Conservation (phyloP, 768 basidiomycete genomes). For the Plicaturopsis crispa region DNA sequence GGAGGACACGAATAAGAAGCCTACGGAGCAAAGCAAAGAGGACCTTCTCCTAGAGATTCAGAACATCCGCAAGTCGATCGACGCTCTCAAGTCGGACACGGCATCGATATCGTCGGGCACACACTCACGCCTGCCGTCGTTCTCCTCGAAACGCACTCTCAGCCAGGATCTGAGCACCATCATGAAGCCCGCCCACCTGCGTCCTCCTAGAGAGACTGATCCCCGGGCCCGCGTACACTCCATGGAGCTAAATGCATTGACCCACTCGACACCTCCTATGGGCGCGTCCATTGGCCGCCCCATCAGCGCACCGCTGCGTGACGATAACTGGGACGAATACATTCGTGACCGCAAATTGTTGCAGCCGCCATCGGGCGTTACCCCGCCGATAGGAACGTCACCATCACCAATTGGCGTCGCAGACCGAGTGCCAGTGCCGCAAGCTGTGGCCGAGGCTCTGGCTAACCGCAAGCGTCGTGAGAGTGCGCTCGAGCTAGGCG, state of each 20-base stretch:
- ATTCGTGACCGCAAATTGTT: slow-evolving; percentile 78
- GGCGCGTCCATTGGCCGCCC: slow-evolving; percentile 59
- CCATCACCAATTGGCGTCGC: slow-evolving; percentile 25
- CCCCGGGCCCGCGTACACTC: slow-evolving; percentile 66
- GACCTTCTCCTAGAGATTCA: slow-evolving; percentile 72
- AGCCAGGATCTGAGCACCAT: slow-evolving; percentile 60
- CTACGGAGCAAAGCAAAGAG: slow-evolving; percentile 58
- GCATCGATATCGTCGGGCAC: slow-evolving; percentile 34
- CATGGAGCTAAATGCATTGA: slow-evolving; percentile 54
- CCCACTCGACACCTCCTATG: slow-evolving; percentile 31
- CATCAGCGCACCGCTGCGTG: slow-evolving; percentile 64
- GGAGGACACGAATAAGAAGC: slow-evolving; percentile 31
- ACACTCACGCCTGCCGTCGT: slow-evolving; percentile 54
- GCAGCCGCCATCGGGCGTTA: slow-evolving; percentile 75
- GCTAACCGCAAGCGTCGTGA: slow-evolving; percentile 66
- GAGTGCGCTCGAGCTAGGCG: slow-evolving; percentile 46
- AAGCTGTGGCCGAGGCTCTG: slow-evolving; percentile 71
- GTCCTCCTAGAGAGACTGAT: slow-evolving; percentile 62
- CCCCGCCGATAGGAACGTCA: slow-evolving; percentile 70
- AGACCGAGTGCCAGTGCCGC: slow-evolving; percentile 49
- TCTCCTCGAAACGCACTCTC: slow-evolving; percentile 60
- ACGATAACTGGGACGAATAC: slow-evolving; percentile 84
- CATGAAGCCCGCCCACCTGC: slow-evolving; percentile 45
- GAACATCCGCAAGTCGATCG: slow-evolving; percentile 73
- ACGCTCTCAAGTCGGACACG: slow-evolving; percentile 64